Evolutionary conservation across 108 stramenopile species (phyloP), one percentile per base, ranked within the genome.

Genomic region (Aurantiochytrium sp.): DNA sequence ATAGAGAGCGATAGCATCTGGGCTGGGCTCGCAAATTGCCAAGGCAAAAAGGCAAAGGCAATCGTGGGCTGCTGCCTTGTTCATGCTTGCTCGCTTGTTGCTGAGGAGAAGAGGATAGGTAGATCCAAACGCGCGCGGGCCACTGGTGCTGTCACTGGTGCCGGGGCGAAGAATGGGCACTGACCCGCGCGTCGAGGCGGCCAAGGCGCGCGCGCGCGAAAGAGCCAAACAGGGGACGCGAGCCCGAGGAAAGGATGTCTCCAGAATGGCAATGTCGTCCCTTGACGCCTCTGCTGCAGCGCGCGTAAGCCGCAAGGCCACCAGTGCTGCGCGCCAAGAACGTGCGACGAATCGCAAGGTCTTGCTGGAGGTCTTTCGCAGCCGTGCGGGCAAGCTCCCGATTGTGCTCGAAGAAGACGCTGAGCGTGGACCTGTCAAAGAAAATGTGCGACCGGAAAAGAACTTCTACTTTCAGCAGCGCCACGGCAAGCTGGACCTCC

Each of bases 391-490:
- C n/a, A 47, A 83, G 51, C 23, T 83, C 18, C 76, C 76, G 14
- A 28, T 83, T 6, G 76, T 83, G 45, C 51, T 83, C 45, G 76
- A 83, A 35, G 76, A 83, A 4, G n/a, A 12, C 45, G 51, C 76
- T 18, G 51, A 47, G 6, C 64, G 42, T 16, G 64, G 25, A 23
- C 35, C 64, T 23, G 42, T 69, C 25, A 69, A 69, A 18, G 64
- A 69, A 23, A 83, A 83, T 35, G 10, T 83, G 6, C 76, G 45
- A 6, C 76, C 76, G 10, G 49, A 83, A 23, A 83, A 83, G 60
- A 69, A 21, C 25, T 88, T 88, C 47, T 88, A 69, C 60, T 88
- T 88, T 43, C 60, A 60, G 29, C 60, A 88, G 60, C 60, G 88
- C 14, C 35, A 44, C 45, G 43, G 42, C 35, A 43, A 29, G 12